A percentile compares a stretch with the other conserved stretches of the same genome.
Evolutionary conservation across 768 basidiomycete species (phyloP).

Genomic region (Lentinula sp.): DNA sequence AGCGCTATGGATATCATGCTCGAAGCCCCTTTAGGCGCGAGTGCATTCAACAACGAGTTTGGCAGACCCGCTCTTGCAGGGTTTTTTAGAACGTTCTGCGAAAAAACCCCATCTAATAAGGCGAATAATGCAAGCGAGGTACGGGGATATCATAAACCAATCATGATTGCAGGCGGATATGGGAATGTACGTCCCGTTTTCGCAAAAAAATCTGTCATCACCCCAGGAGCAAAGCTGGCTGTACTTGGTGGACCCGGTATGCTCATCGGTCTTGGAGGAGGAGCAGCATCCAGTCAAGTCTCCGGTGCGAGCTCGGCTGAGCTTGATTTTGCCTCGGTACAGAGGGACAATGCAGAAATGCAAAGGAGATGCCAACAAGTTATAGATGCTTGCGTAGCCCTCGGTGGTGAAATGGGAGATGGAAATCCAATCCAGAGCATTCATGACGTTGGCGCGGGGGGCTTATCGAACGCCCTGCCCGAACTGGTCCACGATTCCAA

Average conservation of each 20-base stretch:
- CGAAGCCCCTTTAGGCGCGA: conserved; percentile 30
- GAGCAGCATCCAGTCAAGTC: conserved; percentile 91
- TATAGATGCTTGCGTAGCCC: conserved; percentile 81
- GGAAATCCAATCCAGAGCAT: conserved; percentile 88
- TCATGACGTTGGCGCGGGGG: conserved; percentile 98
- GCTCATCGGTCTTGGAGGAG: conserved; percentile 94
- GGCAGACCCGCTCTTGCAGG: conserved; percentile 89
- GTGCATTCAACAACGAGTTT: conserved; percentile 43
- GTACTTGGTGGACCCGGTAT: conserved; percentile 95
- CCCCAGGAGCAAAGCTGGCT: conserved; percentile 79
- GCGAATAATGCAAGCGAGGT: conserved; percentile 46
- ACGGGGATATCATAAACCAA: conserved; percentile 98
- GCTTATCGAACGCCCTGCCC: conserved; percentile 92
- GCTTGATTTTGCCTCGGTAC: conserved; percentile 95
- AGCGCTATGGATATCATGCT: conserved; percentile 96
- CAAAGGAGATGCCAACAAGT: conserved; percentile 96
- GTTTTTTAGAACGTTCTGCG: conserved; percentile 93
- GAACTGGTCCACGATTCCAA: conserved; percentile 95
- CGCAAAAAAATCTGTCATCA: conserved; percentile 72
- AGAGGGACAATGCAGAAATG: conserved; percentile 98
- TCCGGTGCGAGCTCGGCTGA: conserved; percentile 88
- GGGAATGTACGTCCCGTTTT: conserved; percentile 88
- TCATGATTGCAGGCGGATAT: conserved; percentile 98
- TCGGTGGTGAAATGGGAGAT: conserved; percentile 29
- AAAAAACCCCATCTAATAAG: conserved; percentile 53